Conservation (phyloP, 2,329 filamentous ascomycete species). For the Neurospora sp. region DNA sequence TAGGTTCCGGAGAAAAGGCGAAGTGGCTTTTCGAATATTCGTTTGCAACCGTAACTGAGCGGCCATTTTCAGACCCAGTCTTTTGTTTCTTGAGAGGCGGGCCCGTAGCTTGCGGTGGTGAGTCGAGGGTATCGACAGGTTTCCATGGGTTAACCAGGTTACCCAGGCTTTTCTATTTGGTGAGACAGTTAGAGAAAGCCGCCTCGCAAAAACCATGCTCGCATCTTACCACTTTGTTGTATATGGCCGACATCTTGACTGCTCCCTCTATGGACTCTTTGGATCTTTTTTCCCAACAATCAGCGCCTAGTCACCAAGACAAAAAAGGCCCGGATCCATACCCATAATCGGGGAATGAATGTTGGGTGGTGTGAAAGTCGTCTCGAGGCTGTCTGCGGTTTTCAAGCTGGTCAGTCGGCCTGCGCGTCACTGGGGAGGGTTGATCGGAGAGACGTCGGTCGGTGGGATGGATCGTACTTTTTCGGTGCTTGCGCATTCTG, state of each 20-base stretch:
- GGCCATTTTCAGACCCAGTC: background rate
- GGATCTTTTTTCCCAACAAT: conserved; percentile 5
- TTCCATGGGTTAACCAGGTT: background rate
- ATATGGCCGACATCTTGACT: conserved; percentile 9
- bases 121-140: conserved; percentile 15
- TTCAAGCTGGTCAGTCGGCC: conserved; percentile 2
- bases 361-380: conserved; percentile 11
- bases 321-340: conserved; percentile 3
- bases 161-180: background rate
- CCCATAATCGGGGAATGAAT: conserved; percentile 18
- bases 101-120: background rate
- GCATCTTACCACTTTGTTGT: conserved; percentile 5
- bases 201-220: background rate
- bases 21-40: conserved; percentile 4
- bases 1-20: background rate
- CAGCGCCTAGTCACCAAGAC: conserved; percentile 2
- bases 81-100: conserved; percentile 8
- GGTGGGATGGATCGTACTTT: conserved; percentile 4
- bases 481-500: conserved; percentile 14
- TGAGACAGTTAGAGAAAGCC: background rate
- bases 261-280: conserved; percentile 9
- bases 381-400: conserved; percentile 4
- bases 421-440: background rate
- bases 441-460: background rate
- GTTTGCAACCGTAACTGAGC: background rate